Percentiles rank a stretch among this genome's conserved stretches.
Conservation (phyloP, 495 filamentous ascomycete genomes). For the Articulospora tetracladia region DNA sequence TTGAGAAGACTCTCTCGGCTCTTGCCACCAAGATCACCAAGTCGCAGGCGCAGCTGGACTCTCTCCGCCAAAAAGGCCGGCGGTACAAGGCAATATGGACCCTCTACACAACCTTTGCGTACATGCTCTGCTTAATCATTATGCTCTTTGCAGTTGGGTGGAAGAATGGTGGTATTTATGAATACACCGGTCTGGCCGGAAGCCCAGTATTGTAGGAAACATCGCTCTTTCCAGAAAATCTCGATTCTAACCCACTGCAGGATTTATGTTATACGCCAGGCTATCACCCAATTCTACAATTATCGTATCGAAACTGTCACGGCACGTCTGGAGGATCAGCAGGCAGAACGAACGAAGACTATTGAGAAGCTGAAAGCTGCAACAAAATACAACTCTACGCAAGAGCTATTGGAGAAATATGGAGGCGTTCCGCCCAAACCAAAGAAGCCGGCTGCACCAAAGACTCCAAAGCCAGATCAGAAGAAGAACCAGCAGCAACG, state of each 20-base stretch:
- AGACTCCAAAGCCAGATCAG: slow-evolving; percentile 12
- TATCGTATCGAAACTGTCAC: slow-evolving; percentile 70
- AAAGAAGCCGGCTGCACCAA: slow-evolving; percentile 13
- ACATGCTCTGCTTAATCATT: slow-evolving; percentile 79
- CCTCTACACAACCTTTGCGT: slow-evolving; percentile 84
- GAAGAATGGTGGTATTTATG: slow-evolving; percentile 67
- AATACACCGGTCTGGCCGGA: slow-evolving; percentile 73
- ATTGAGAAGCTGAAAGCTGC: slow-evolving; percentile 93
- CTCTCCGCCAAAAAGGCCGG: slow-evolving; percentile 63
- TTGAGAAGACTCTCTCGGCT: slow-evolving; percentile 82
- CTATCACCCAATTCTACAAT: slow-evolving; percentile 66
- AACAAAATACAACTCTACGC: slow-evolving; percentile 92
- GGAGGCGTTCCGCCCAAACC: slow-evolving; percentile 58
- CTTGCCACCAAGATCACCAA: slow-evolving; percentile 77
- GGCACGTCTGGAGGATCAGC: slow-evolving; percentile 63
- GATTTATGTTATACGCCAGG: slow-evolving; percentile 32
- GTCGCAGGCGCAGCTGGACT: slow-evolving; percentile 66
- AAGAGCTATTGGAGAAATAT: slow-evolving; percentile 92
- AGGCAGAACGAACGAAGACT: slow-evolving; percentile 74
- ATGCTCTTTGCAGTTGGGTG: slow-evolving; percentile 81
- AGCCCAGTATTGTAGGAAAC: slow-evolving; percentile 69
- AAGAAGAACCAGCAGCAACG: slow-evolving; percentile 8
- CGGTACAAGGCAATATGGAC: slow-evolving; percentile 84
- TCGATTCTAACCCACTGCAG: no score
- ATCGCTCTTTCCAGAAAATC: slow-evolving; percentile 5